Percentiles rank a stretch among this genome's conserved stretches.
phyloP scores from a whole-genome alignment of 2,329 filamentous ascomycete genomes.

The Pestalotiopsis sp. region DNA sequence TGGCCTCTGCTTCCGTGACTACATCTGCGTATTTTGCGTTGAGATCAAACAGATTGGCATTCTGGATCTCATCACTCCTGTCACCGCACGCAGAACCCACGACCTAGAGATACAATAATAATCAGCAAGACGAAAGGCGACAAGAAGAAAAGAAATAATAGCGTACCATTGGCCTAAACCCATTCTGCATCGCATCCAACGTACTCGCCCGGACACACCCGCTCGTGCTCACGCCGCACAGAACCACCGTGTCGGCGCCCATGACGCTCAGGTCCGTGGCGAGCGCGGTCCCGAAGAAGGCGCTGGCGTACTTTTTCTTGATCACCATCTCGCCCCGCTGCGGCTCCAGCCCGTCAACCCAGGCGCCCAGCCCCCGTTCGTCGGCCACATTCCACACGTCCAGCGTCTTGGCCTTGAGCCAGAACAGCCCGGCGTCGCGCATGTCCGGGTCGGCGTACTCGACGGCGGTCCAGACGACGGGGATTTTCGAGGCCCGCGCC shows the following conservation, averaged over 20 bases:
- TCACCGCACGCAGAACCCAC: slow-evolving; percentile 49
- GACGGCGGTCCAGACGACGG: slow-evolving; percentile 47
- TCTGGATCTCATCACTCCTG: slow-evolving; percentile 43
- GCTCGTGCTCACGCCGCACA: slow-evolving; percentile 50
- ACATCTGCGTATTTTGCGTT: slow-evolving; percentile 50
- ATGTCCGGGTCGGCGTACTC: slow-evolving; percentile 45
- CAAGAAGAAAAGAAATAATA: neutral
- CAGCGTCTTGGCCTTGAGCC: slow-evolving; percentile 43
- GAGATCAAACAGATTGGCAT: slow-evolving; percentile 47
- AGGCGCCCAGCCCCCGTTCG: slow-evolving; percentile 39
- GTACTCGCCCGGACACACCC: slow-evolving; percentile 48
- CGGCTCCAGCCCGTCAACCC: slow-evolving; percentile 42
- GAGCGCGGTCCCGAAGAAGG: slow-evolving; percentile 48
- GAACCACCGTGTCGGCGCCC: slow-evolving; percentile 44
- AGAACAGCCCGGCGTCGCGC: slow-evolving; percentile 47
- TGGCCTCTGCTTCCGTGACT: slow-evolving; percentile 42
- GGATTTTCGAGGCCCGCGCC: slow-evolving; percentile 38
- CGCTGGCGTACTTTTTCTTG: slow-evolving; percentile 45
- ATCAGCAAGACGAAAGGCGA: neutral
- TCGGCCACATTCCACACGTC: slow-evolving; percentile 43
- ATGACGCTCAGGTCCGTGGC: slow-evolving; percentile 39
- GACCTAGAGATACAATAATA: slow-evolving; percentile 29
- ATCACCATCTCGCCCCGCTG: slow-evolving; percentile 36
- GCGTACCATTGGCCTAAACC: slow-evolving; percentile 46
- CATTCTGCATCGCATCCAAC: slow-evolving; percentile 46